Conservation (phyloP, 305 asterid genomes). For the Stenogyne calaminthoides region DNA sequence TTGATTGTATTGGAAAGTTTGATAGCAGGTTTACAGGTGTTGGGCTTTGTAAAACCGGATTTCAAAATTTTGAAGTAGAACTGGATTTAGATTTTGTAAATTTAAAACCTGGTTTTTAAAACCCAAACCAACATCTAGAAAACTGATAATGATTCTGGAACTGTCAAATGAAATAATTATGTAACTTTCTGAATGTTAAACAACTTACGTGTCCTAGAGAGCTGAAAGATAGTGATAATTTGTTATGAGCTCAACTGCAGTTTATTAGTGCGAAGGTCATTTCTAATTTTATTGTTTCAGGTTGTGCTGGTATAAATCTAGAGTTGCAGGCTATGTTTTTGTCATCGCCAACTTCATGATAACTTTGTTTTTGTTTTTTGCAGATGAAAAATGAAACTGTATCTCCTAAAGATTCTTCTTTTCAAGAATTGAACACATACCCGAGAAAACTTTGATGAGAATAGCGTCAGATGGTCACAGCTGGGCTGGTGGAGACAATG, state of each 20-base stretch:
- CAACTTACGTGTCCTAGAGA: neutral
- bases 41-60: neutral
- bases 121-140: neutral
- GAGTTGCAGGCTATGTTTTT: conserved; percentile 7
- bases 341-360: conserved; percentile 5
- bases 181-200: conserved; percentile 1
- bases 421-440: conserved; percentile 36
- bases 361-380: conserved; percentile 16
- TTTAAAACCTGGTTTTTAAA: neutral
- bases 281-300: conserved; percentile 9
- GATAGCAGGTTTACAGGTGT: neutral
- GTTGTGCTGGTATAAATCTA: conserved; percentile 9
- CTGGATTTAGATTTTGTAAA: neutral
- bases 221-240: neutral
- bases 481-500: conserved; percentile 25
- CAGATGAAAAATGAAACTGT: conserved; percentile 31
- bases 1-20: neutral
- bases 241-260: neutral
- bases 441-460: conserved; percentile 33
- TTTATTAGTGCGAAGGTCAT: neutral
- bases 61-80: neutral
- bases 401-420: conserved; percentile 37
- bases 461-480: conserved; percentile 32
- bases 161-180: neutral
- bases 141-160: conserved; percentile 7